These are phyloP conservation scores for Claviceps spartinae DNA, from an alignment of 2,329 filamentous ascomycete species.

Conservation along the genomic window DNA sequence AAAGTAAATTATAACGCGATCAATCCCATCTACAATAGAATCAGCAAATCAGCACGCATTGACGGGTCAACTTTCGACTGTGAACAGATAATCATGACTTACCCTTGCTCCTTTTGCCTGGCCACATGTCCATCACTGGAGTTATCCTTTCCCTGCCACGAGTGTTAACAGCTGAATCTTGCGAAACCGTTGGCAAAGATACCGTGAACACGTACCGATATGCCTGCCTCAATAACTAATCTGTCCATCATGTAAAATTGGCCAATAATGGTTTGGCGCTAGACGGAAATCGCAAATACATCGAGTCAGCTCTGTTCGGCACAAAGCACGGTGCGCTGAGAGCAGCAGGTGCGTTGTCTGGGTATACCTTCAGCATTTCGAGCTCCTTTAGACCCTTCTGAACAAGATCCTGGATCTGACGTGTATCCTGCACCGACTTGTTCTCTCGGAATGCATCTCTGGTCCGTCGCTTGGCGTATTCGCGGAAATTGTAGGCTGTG, in stretches of 20 bases:
- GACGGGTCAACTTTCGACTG: too few relatives aligned
- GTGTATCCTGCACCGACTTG: slow-evolving; percentile 55
- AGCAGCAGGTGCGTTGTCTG: background rate
- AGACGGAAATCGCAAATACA: background rate
- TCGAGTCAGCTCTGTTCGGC: slow-evolving; percentile 5
- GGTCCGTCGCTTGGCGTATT: slow-evolving; percentile 86
- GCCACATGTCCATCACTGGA: slow-evolving; percentile 53
- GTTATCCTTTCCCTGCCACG: slow-evolving; percentile 51
- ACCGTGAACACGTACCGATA: slow-evolving; percentile 41
- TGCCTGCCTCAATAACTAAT: slow-evolving; percentile 81
- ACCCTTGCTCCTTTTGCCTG: slow-evolving; percentile 71
- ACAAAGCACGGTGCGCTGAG: slow-evolving; percentile 3
- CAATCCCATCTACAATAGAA: slow-evolving; percentile 6
- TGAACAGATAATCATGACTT: slow-evolving; percentile 18
- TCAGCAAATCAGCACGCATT: background rate
- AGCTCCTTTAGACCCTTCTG: slow-evolving; percentile 80
- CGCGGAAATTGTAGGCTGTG: slow-evolving; percentile 91
- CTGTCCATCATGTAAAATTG: slow-evolving; percentile 88
- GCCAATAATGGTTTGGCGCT: slow-evolving; percentile 92
- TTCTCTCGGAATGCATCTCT: slow-evolving; percentile 82
- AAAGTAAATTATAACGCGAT: background rate
- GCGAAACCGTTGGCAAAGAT: background rate
- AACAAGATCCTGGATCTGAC: slow-evolving; percentile 73
- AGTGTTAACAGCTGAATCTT: background rate
- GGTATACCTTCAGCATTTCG: slow-evolving; percentile 72